Percentiles rank a stretch among this genome's conserved stretches.
phyloP scores from a whole-genome alignment of 2,329 filamentous ascomycete genomes.

The Talaromyces albobiverticillius region DNA sequence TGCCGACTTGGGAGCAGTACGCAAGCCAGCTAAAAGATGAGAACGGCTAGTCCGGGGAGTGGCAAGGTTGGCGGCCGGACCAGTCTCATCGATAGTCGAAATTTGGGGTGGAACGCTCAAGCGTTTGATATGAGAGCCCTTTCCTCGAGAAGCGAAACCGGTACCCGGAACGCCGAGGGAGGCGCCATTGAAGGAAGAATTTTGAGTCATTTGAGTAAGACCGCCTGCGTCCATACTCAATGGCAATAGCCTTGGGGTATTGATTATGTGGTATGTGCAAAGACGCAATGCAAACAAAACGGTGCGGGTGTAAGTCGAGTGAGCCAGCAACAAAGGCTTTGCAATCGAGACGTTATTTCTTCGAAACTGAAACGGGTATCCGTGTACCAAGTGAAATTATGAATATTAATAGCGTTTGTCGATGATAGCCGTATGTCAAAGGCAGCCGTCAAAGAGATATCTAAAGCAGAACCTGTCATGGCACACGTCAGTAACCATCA shows the following conservation, averaged over 20 bases:
- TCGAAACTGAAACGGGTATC: slow-evolving; percentile 1
- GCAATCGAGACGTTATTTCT: not conserved
- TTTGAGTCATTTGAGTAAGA: slow-evolving; percentile 99
- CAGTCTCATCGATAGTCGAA: slow-evolving; percentile 61
- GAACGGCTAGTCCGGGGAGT: slow-evolving; percentile 93
- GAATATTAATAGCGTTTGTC: slow-evolving; percentile 5
- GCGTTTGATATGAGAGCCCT: slow-evolving; percentile 85
- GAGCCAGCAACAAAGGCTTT: slow-evolving; percentile 5
- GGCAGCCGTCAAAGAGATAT: slow-evolving; percentile 10
- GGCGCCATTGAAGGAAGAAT: slow-evolving; percentile 64
- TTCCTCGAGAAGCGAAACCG: slow-evolving; percentile 80
- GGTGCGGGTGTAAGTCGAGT: slow-evolving; percentile 4
- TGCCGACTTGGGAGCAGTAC: slow-evolving; percentile 86
- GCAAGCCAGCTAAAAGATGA: slow-evolving; percentile 86
- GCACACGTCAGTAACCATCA: not conserved
- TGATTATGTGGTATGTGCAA: slow-evolving; percentile 19
- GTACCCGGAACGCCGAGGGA: slow-evolving; percentile 72
- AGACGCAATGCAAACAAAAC: slow-evolving; percentile 9
- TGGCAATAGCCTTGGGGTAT: slow-evolving; percentile 26
- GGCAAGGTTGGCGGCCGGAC: slow-evolving; percentile 65
- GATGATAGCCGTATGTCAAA: slow-evolving; percentile 7
- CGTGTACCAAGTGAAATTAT: slow-evolving; percentile 6
- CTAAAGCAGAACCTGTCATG: slow-evolving; percentile 2
- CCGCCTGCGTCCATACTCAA: slow-evolving; percentile 83
- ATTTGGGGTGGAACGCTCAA: slow-evolving; percentile 77